Evolutionary conservation across 139 green algal species (phyloP).

Genomic region (Chlorella sorokiniana): DNA sequence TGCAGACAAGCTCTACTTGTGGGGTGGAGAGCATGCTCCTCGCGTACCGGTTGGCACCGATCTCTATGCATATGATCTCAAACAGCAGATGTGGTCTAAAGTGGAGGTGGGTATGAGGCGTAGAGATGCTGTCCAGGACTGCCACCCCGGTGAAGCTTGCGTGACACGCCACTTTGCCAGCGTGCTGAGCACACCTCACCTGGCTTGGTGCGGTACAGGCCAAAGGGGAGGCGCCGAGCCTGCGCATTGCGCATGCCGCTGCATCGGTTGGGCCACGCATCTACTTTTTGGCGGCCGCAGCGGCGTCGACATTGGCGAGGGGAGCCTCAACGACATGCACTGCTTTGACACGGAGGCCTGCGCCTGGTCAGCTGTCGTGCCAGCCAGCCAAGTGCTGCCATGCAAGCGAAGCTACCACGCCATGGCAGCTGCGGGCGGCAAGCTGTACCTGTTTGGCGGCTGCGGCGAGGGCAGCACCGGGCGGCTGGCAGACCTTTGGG

Average conservation of each 20-base stretch:
- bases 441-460: slow-evolving; percentile 65
- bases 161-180: no score
- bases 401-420: neutral
- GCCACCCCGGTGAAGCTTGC: no score
- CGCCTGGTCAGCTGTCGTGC: neutral
- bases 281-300: slow-evolving; percentile 56
- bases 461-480: slow-evolving; percentile 46
- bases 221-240: neutral
- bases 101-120: neutral
- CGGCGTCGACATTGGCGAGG: slow-evolving; percentile 45
- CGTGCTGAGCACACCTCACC: no score
- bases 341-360: slow-evolving; percentile 5
- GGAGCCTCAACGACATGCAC: slow-evolving; percentile 9
- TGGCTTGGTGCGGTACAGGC: neutral
- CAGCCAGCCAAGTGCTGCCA: neutral
- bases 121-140: neutral
- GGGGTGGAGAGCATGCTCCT: slow-evolving; percentile 54
- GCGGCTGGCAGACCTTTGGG: slow-evolving; percentile 56
- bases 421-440: slow-evolving; percentile 9
- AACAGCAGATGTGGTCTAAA: neutral
- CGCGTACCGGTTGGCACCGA: slow-evolving; percentile 1
- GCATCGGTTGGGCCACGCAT: slow-evolving; percentile 39
- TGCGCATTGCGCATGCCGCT: slow-evolving; percentile 42
- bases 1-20: slow-evolving; percentile 30
- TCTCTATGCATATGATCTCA: neutral